Conservation (phyloP, 2,329 filamentous ascomycete species). For the Cercospora zeae-maydis region DNA sequence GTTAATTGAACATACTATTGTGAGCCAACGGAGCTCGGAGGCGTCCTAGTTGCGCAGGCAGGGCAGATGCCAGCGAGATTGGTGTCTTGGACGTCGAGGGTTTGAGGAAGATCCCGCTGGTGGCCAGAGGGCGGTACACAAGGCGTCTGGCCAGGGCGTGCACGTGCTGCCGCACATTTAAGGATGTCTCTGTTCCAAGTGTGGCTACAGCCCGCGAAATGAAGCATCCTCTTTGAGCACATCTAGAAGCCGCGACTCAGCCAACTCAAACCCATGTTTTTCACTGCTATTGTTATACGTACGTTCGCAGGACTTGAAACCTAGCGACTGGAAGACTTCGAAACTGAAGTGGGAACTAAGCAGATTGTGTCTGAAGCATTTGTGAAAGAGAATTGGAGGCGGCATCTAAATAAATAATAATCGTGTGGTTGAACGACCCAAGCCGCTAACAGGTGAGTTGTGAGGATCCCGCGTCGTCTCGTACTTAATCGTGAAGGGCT, state of each 20-base stretch:
- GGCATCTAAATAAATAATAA: too few relatives aligned
- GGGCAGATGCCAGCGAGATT: background rate
- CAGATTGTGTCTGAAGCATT: too few relatives aligned
- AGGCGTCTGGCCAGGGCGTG: background rate
- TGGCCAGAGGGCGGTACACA: background rate
- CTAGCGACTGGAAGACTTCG: too few relatives aligned
- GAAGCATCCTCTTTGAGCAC: background rate
- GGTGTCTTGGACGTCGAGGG: background rate
- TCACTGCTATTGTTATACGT: too few relatives aligned
- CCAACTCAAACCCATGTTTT: too few relatives aligned
- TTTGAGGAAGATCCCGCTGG: background rate
- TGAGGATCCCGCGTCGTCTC: too few relatives aligned
- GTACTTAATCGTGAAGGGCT: too few relatives aligned
- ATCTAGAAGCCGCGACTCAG: background rate
- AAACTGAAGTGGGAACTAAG: too few relatives aligned
- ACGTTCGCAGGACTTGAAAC: too few relatives aligned
- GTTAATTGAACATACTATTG: background rate
- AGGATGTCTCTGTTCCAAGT: background rate
- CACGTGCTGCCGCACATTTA: background rate
- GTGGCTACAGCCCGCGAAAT: background rate
- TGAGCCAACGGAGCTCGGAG: background rate
- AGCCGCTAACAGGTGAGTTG: too few relatives aligned
- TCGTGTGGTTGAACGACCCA: too few relatives aligned
- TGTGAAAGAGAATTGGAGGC: too few relatives aligned
- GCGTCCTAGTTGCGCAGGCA: background rate